Evolutionary conservation across 116 monocot species (phyloP).

Genomic region (Zostera marina): DNA sequence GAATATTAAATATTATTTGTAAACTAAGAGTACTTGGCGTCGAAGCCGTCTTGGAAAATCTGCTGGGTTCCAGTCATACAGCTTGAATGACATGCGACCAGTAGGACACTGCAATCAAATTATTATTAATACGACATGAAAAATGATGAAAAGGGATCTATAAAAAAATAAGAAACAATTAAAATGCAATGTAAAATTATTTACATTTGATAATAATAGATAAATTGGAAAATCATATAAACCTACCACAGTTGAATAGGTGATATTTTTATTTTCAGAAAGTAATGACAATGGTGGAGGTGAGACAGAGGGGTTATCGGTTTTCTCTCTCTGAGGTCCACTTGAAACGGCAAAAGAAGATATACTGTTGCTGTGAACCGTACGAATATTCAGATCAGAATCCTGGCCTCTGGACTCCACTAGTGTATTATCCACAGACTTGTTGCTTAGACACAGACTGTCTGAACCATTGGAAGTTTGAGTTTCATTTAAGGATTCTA

Average conservation of each 20-base stretch:
- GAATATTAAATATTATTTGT: conserved; percentile 8
- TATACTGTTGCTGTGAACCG: conserved; percentile 23
- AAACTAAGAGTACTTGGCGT: conserved; percentile 58
- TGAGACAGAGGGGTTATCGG: conserved; percentile 36
- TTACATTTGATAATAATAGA: neutral
- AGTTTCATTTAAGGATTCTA: conserved; percentile 15
- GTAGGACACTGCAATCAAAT: conserved; percentile 83
- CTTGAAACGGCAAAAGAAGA: conserved; percentile 35
- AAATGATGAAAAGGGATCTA: neutral
- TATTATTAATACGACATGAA: neutral
- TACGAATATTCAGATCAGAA: conserved; percentile 32
- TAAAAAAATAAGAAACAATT: neutral
- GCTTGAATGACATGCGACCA: conserved; percentile 96
- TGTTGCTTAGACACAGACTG: conserved; percentile 23
- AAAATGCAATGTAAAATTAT: neutral
- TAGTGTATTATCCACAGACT: conserved; percentile 24
- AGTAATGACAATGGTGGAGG: conserved; percentile 32
- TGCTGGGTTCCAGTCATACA: conserved; percentile 99
- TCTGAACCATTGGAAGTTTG: conserved; percentile 15
- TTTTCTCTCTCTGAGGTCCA: conserved; percentile 35
- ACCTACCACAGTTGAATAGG: conserved; percentile 70
- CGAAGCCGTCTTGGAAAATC: conserved; percentile 90
- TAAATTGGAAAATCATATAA: neutral
- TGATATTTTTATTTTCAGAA: conserved; percentile 44
- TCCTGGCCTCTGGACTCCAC: conserved; percentile 37